A percentile compares a stretch with the other conserved stretches of the same genome.
phyloP scores from a whole-genome alignment of 106 monocot species.

The Acanthochlamys bracteata region DNA sequence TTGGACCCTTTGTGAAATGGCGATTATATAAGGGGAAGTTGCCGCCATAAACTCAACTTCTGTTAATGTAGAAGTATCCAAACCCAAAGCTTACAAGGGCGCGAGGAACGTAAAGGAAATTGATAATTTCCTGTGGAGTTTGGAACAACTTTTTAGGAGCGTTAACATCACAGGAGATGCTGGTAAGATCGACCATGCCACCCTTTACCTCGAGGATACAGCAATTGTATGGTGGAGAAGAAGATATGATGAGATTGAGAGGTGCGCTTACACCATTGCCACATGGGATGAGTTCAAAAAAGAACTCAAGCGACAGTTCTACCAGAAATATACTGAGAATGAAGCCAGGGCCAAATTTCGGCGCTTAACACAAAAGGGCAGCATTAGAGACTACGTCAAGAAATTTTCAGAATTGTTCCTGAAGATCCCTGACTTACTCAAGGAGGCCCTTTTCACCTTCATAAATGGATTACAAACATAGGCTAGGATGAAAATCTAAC shows the following conservation, averaged over 20 bases:
- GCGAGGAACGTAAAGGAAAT: too few species aligned
- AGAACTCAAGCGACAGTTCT: not conserved
- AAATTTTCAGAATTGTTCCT: not conserved
- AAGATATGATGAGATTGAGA: not conserved
- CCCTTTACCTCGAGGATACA: too few species aligned
- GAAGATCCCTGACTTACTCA: not conserved
- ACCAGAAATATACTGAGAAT: not conserved
- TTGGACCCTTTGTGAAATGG: too few species aligned
- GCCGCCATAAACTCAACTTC: too few species aligned
- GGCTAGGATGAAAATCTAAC: not conserved
- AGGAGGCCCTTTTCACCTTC: not conserved
- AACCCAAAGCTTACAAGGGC: too few species aligned
- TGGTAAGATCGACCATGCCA: too few species aligned
- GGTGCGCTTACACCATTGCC: not conserved
- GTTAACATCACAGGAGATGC: too few species aligned
- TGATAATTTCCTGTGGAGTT: too few species aligned
- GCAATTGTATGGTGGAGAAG: not conserved
- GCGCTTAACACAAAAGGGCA: not conserved
- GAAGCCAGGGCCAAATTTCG: not conserved
- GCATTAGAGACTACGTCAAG: not conserved
- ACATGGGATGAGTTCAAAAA: not conserved
- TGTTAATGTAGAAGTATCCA: too few species aligned
- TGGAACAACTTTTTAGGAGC: too few species aligned
- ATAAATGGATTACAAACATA: not conserved
- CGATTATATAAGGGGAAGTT: too few species aligned